phyloP scores from a whole-genome alignment of 179 eudicot genomes.

The Actinidia arguta region DNA sequence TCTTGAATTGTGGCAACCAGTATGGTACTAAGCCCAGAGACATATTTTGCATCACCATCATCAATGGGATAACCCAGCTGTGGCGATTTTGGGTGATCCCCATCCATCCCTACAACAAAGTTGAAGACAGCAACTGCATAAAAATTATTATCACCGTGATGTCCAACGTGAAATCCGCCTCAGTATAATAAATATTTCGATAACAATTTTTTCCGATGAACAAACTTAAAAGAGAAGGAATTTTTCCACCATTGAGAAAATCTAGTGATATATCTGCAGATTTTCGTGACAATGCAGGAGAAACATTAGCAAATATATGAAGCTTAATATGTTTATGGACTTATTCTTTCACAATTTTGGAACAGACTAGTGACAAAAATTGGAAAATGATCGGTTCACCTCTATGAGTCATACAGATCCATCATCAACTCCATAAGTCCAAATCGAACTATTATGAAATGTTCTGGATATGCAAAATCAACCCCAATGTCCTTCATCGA shows the following conservation, averaged over 20 bases:
- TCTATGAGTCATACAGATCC: not conserved
- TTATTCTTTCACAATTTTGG: not conserved
- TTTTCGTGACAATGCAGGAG: not conserved
- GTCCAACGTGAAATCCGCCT: not conserved
- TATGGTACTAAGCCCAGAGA: slow-evolving; percentile 74
- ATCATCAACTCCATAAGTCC: not conserved
- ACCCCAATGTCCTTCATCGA: not conserved
- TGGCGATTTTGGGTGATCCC: slow-evolving; percentile 38
- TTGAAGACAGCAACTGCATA: slow-evolving; percentile 16
- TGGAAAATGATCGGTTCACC: not conserved
- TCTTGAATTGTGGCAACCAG: slow-evolving; percentile 89
- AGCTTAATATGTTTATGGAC: not conserved
- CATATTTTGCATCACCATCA: slow-evolving; percentile 55
- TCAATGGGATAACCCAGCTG: slow-evolving; percentile 43
- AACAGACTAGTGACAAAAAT: not conserved
- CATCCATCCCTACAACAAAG: slow-evolving; percentile 44
- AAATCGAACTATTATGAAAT: not conserved
- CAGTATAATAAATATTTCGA: not conserved
- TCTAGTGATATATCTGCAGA: not conserved
- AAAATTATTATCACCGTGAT: not conserved
- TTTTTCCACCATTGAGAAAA: not conserved
- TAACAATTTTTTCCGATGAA: too few species aligned
- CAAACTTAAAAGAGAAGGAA: not conserved
- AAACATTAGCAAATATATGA: not conserved
- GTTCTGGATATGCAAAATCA: not conserved